These are phyloP conservation scores for Tylopilus sp. DNA, from an alignment of 1,284 basidiomycete genomes.

Conservation along the genomic window DNA sequence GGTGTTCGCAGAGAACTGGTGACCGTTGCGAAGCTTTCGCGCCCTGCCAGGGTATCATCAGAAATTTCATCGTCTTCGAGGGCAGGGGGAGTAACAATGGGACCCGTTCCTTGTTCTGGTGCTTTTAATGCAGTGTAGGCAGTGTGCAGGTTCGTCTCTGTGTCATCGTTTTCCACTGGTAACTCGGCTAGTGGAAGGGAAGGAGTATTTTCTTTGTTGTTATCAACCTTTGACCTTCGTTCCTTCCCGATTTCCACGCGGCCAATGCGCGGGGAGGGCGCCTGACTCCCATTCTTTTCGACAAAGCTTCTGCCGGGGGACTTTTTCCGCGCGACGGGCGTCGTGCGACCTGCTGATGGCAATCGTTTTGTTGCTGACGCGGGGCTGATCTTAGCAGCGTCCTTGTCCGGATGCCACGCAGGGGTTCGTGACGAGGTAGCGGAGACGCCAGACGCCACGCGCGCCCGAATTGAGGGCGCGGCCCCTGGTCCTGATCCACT, in stretches of 20 bases:
- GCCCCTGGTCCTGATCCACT: conserved; percentile 13
- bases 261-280: conserved; percentile 19
- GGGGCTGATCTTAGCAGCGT: conserved; percentile 25
- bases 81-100: conserved; percentile 8
- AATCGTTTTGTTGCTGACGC: conserved; percentile 18
- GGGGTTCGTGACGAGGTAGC: conserved; percentile 25
- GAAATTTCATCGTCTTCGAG: conserved; percentile 17
- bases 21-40: conserved; percentile 26
- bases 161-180: conserved; percentile 17
- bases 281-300: conserved; percentile 19
- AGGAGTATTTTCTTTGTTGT: conserved; percentile 22
- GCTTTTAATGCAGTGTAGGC: conserved; percentile 20
- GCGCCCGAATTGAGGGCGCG: conserved; percentile 7
- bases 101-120: conserved; percentile 4
- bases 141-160: conserved; percentile 24
- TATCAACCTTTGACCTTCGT: conserved; percentile 8
- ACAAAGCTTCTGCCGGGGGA: conserved; percentile 8
- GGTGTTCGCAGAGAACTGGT: conserved; percentile 18
- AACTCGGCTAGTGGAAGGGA: conserved; percentile 3
- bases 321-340: conserved; percentile 24
- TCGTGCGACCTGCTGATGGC: conserved; percentile 25
- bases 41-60: conserved; percentile 16
- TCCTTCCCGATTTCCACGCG: conserved; percentile 22
- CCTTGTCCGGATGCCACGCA: conserved; percentile 24
- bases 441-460: conserved; percentile 31